Base-by-base conservation (phyloP, 345 rosid species). In the Citrus maxima region DNA sequence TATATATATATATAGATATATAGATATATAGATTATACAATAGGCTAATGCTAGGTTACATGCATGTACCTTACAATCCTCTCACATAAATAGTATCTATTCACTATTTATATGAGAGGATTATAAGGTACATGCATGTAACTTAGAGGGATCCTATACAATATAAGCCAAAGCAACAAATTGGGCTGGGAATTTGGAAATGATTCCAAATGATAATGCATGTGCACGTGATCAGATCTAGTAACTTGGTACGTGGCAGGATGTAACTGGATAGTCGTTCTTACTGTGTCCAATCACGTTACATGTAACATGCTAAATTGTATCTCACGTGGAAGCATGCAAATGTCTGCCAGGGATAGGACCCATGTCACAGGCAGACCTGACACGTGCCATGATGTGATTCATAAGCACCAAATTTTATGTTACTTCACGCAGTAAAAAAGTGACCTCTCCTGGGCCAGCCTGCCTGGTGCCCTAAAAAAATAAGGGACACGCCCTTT, bases 291-390 rank as follows among this genome's bases (percentile, higher is more conserved):
- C 81, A 68, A 65, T 77, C 86, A 82, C 68, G 86, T 81, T 87
- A 80, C 80, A 59, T 42, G 56, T 25, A 38, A 38, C 67, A 21
- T 46, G 63, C 22, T 37, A 74, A 69, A 65, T 67, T 78, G 73
- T 68, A 12, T 40, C 69, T 91, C 94, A 92, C 95, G 93, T 87
- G 93, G 88, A 79, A 24, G 38, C 79, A 13, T 76, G 88, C 70
- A 80, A 77, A 58, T 70, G 61, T 42, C 70, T 42, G 80, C 80
- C 32, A 62, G 80, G 42, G 24, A 59, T 13, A 35, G 84, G 87
- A 55, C 89, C 89, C 86, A 79, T 79, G 1, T 77, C 90, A 88
- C 85, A 78, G 79, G 81, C 46, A 3, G 5, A 22, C 71, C 40
- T 80, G 83, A 87, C 88, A 88, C 91, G 87, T 86, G 93, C 58